These are phyloP conservation scores for Candida coquimbonensis DNA, from an alignment of 805 yeast species.

Conservation along the genomic window DNA sequence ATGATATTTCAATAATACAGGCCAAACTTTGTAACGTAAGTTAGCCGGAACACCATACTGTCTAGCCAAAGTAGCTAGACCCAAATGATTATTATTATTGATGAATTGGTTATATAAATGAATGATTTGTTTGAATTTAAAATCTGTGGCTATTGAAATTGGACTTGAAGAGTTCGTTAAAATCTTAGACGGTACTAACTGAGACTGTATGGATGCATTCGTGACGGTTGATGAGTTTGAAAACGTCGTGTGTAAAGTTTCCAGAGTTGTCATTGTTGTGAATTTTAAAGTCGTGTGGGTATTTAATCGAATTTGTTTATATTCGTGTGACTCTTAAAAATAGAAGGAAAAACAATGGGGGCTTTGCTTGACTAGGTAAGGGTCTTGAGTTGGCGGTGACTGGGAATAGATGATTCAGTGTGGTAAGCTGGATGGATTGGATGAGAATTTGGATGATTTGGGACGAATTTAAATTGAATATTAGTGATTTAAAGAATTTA, in stretches of 20 bases:
- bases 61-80: constrained; percentile 73
- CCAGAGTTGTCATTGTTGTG: constrained; percentile 6
- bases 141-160: constrained; percentile 5
- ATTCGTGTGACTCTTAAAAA: constrained; percentile 6
- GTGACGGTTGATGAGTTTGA: constrained; percentile 14
- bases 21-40: constrained; percentile 78
- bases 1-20: constrained; percentile 69
- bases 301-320: neutral
- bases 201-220: neutral
- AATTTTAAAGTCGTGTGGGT: constrained; percentile 4
- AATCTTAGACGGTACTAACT: neutral
- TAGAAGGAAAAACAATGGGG: neutral
- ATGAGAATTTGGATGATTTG: constrained; percentile 14
- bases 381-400: neutral
- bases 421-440: neutral
- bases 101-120: constrained; percentile 51
- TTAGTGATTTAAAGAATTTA: too few relatives aligned
- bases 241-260: constrained; percentile 12
- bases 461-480: constrained; percentile 6
- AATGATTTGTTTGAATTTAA: constrained; percentile 20
- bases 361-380: too few relatives aligned
- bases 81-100: constrained; percentile 55
- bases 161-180: constrained; percentile 6
- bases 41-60: constrained; percentile 83
- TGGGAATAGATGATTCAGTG: neutral